Conservation (phyloP, 257 asterid species). For the Primulina tabacum region DNA sequence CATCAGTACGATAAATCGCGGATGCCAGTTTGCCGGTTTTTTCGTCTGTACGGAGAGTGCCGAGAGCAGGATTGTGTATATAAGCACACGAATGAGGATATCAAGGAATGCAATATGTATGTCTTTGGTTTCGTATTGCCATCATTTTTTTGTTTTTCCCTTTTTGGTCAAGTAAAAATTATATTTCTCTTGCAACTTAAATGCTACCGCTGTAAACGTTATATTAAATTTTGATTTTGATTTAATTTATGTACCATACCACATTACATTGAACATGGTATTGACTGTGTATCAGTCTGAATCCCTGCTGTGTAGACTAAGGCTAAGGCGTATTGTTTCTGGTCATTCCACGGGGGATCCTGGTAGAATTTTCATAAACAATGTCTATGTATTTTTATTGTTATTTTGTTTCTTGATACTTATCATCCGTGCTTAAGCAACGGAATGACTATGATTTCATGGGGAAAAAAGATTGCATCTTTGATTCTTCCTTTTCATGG, state of each 20-base stretch:
- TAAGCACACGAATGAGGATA: conserved; percentile 91
- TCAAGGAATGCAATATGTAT: conserved; percentile 90
- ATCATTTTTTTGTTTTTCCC: not conserved
- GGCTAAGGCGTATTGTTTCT: not conserved
- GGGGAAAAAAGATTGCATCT: not conserved
- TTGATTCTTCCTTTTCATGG: conserved; percentile 13
- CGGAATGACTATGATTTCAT: not conserved
- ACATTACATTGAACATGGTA: too few relatives aligned
- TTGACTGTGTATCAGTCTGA: too few relatives aligned
- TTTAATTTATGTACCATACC: not conserved
- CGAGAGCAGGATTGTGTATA: conserved; percentile 95
- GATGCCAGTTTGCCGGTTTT: conserved; percentile 89
- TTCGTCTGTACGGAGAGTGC: conserved; percentile 79
- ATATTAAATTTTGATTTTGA: not conserved
- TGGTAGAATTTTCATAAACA: not conserved
- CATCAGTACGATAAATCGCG: conserved; percentile 88
- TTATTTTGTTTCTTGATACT: conserved; percentile 13
- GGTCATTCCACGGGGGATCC: not conserved
- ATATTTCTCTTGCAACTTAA: not conserved
- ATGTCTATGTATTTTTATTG: not conserved
- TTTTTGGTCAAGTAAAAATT: not conserved
- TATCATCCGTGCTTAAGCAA: not conserved
- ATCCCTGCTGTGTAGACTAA: too few relatives aligned
- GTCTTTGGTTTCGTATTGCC: conserved; percentile 15
- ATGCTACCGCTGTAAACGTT: not conserved